Evolutionary conservation across 352 stramenopile species (phyloP), one percentile per base, ranked within the genome.

Genomic region (Pythium coloratum): DNA sequence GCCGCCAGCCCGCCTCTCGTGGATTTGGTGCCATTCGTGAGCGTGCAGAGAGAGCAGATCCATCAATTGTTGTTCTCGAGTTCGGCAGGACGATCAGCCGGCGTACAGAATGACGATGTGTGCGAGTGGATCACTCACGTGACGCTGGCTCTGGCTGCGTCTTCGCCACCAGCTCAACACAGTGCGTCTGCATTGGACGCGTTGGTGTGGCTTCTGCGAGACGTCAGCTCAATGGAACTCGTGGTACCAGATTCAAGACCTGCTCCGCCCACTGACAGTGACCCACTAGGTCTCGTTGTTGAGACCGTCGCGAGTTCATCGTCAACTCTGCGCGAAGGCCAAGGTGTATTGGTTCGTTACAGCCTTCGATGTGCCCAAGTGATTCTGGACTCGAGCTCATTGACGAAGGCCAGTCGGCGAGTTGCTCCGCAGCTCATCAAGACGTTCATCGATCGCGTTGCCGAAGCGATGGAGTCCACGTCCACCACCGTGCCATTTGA

Each of bases 51-150:
- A 36, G 63, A 69, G n/a, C 63, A 64, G 42, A 55, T 69, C 18
- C n/a, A 61, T n/a, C 26, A 30, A 1, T 13, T 69, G 12, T 10
- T 64, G 24, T 30, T 69, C 6, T n/a, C 44, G 2, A 59, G 63
- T 42, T 10, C 46, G 6, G 56, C 30, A 20, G 55, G 42, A 8
- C 62, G 54, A 9, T 47, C 32, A 1, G 56, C 63, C 12, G 26
- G 36, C 3, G 47, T 69, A 13, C 33, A 38, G 2, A 26, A 49
- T 0, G 18, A 28, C 33, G 63, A 69, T 38, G n/a, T 64, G 20
- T 64, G 55, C 24, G 53, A 55, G n/a, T 69, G 63, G 63, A 60
- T 64, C 34, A 30, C 36, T 3, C 40, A 59, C 47, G 33, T 50
- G 4, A 26, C 30, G 14, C 38, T 69, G 10, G 32, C 36, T 32